Percentiles rank a stretch among this genome's conserved stretches.
These are phyloP conservation scores for Mortierella sp. DNA, from an alignment of 371 early-diverging fungal genomes.

Conservation along the genomic window DNA sequence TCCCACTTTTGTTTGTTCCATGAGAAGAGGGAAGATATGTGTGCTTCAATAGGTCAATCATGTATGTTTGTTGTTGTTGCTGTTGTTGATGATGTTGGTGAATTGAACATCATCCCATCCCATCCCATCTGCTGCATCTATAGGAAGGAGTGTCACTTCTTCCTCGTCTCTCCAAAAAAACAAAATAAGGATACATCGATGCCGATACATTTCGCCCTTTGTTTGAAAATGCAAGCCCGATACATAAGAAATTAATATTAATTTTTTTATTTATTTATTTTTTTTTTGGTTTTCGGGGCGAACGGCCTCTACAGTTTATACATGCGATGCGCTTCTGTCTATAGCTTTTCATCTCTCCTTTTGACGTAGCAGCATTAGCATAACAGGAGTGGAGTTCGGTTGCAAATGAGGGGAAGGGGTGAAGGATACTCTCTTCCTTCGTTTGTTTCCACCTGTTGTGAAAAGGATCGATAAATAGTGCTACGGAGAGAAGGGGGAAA, in stretches of 20 bases:
- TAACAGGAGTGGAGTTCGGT: too few relatives aligned
- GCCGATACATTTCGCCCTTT: conserved; percentile 8
- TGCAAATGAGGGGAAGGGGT: too few relatives aligned
- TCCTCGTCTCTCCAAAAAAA: neutral
- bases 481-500: too few relatives aligned
- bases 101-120: neutral
- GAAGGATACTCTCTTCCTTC: too few relatives aligned
- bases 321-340: too few relatives aligned
- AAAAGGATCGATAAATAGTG: too few relatives aligned
- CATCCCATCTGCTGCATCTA: neutral
- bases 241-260: neutral
- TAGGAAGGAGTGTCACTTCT: neutral
- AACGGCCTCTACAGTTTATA: too few relatives aligned
- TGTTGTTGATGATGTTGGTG: neutral
- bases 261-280: neutral
- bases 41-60: neutral
- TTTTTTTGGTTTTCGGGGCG: too few relatives aligned
- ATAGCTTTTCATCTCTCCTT: too few relatives aligned
- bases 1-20: neutral
- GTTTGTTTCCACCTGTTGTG: too few relatives aligned
- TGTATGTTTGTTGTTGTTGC: neutral
- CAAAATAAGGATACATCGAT: neutral
- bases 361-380: too few relatives aligned
- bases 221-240: conserved; percentile 11
- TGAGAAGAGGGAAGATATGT: neutral